Evolutionary conservation across 495 filamentous ascomycete species (phyloP).

Genomic region (Aspergillus wentii): DNA sequence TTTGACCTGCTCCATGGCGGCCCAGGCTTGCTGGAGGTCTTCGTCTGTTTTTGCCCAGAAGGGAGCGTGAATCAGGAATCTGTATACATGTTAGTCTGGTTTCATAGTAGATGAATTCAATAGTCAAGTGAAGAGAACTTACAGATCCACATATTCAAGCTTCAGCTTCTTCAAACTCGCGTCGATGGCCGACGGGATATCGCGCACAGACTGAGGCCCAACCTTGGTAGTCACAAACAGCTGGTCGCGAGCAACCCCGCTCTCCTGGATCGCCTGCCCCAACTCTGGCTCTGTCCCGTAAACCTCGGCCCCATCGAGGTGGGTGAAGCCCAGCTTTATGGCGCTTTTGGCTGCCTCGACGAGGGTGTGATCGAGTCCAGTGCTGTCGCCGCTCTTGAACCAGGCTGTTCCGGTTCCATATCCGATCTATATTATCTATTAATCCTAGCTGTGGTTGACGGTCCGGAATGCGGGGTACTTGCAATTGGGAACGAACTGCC

Average conservation of each 20-base stretch:
- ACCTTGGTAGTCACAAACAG: conserved; percentile 79
- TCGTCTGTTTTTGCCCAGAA: conserved; percentile 59
- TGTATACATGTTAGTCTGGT: conserved; percentile 11
- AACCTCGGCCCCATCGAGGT: conserved; percentile 78
- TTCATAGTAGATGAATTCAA: not conserved
- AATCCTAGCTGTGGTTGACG: conserved; percentile 2
- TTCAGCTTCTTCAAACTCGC: conserved; percentile 68
- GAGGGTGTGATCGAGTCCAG: conserved; percentile 27
- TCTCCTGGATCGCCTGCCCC: conserved; percentile 67
- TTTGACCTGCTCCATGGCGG: conserved; percentile 70
- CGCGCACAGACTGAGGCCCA: conserved; percentile 46
- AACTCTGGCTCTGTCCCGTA: conserved; percentile 79
- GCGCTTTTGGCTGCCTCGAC: conserved; percentile 62
- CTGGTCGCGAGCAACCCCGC: conserved; percentile 58
- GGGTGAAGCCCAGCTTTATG: conserved; percentile 64
- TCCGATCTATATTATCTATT: conserved; percentile 49
- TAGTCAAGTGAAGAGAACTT: conserved; percentile 11
- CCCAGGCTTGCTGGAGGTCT: conserved; percentile 68
- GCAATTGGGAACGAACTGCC: conserved; percentile 70
- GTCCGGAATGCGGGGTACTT: conserved; percentile 14
- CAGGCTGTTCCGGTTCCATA: conserved; percentile 67
- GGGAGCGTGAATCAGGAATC: conserved; percentile 76
- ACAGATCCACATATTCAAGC: conserved; percentile 78
- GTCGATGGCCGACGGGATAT: conserved; percentile 63
- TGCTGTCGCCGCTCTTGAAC: conserved; percentile 46